Conservation (phyloP, 2,329 filamentous ascomycete genomes). For the Stemphylium lycopersici region DNA sequence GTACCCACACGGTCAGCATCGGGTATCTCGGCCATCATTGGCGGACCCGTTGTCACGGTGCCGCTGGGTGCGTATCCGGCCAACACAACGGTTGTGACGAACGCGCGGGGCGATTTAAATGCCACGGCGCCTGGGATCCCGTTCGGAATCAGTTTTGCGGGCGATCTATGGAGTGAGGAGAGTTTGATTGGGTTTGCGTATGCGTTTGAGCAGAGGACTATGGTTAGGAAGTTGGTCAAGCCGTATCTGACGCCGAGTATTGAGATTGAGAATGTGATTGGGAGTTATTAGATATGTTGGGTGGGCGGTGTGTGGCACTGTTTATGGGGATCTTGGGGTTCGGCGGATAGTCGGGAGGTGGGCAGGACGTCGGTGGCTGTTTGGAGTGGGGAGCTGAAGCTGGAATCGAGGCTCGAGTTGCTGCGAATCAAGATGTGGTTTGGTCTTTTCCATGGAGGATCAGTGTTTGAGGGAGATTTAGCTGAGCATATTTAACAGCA, state of each 20-base stretch:
- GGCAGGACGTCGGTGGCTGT: no score
- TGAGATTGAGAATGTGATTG: constrained; percentile 55
- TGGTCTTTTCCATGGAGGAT: no score
- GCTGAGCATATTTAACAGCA: no score
- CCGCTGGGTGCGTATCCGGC: constrained; percentile 64
- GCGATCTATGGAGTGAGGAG: constrained; percentile 65
- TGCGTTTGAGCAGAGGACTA: constrained; percentile 69
- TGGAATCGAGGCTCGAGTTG: no score
- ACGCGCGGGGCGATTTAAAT: constrained; percentile 59
- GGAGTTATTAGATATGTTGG: constrained; percentile 1
- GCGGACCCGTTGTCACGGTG: constrained; percentile 66
- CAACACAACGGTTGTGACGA: constrained; percentile 55
- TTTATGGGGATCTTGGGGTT: background rate
- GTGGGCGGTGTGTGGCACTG: background rate
- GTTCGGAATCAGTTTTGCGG: constrained; percentile 70
- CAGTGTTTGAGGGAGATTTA: no score
- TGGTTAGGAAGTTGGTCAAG: constrained; percentile 54
- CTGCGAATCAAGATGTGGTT: no score
- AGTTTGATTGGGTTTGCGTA: constrained; percentile 69
- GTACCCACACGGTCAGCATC: constrained; percentile 61
- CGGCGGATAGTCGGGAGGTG: background rate
- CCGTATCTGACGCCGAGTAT: constrained; percentile 57
- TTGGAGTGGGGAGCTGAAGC: no score
- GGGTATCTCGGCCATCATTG: constrained; percentile 61
- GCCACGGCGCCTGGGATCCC: constrained; percentile 60